Evolutionary conservation across 306 rosid genomes (phyloP).

Genomic region (Herpetospermum pedunculosum): DNA sequence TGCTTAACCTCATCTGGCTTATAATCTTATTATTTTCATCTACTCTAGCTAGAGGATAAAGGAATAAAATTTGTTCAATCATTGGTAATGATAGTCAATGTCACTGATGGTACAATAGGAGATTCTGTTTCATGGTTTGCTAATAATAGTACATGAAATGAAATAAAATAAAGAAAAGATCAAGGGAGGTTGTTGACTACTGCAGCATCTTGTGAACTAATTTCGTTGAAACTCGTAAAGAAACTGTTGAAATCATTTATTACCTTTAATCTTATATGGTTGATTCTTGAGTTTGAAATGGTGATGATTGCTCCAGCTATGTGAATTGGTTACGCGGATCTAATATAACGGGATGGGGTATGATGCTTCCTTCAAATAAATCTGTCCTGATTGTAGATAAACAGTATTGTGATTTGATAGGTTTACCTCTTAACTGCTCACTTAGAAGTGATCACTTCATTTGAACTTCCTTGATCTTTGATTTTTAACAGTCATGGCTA

Average conservation of each 20-base stretch:
- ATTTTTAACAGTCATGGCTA: not conserved
- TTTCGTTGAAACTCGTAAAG: not conserved
- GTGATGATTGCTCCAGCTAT: not conserved
- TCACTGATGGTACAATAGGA: not conserved
- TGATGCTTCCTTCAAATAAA: not conserved
- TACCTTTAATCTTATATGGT: not conserved
- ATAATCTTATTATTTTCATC: not conserved
- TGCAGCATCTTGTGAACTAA: not conserved
- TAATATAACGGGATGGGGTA: not conserved
- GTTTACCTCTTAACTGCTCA: not conserved
- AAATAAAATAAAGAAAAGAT: not conserved
- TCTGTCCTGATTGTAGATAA: not conserved
- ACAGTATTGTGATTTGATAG: not conserved
- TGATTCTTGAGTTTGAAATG: not conserved
- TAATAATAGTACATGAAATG: not conserved
- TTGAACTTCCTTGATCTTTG: not conserved
- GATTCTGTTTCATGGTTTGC: not conserved
- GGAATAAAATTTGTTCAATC: not conserved
- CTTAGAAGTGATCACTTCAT: not conserved
- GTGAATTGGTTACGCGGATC: not conserved
- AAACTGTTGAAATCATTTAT: not conserved
- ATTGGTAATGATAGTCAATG: not conserved
- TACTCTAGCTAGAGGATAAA: not conserved
- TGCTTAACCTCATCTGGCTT: slow-evolving; percentile 14
- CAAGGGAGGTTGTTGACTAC: not conserved